Evolutionary conservation across 192 early-diverging fungal species (phyloP), one percentile per base, ranked within the genome.

Genomic region (Funneliformis geosporum): DNA sequence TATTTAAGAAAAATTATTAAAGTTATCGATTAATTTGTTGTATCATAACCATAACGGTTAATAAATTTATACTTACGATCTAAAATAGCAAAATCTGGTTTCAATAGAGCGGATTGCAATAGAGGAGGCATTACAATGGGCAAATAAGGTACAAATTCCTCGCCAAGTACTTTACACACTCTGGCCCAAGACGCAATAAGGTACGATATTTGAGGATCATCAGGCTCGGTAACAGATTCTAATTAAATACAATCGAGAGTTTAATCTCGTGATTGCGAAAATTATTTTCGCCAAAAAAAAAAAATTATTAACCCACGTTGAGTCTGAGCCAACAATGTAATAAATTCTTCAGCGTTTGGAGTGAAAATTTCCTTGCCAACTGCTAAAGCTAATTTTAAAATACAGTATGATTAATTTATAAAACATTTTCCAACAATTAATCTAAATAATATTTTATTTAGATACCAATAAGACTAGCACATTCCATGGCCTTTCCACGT

Each of bases 401-500:
- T 38, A 1, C 21, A 38, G 14, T 18, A 55, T 55, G 50, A 55
- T 21, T 55, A 55, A 55, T 21, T 18, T 55, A 21, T 7, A 21
- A 7, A 55, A 2, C 12, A 8, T 50, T 50, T 55, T 0, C 1
- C 18, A 0, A 14, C 0, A n/a, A 21, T 5, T 55, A 55, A 2
- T 33, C 33, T 16, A 55, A 55, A 18, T 55, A 11, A 55, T 47
- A 18, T 8, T 14, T 38, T n/a, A 72, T 4, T 60, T 43, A 23
- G n/a, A 40, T 78, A 78, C 77, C 77, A 76, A 99, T 95, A 73
- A 98, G 89, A 69, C 93, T 95, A 33, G 97, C 95, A 83, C 98
- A 99, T 87, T 99, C 98, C 84, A 99, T 93, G 5, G 97, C 91
- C 87, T 98, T 98, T 75, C 97, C 96, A 40, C 97, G 93, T 85